Evolutionary conservation across 2,329 filamentous ascomycete genomes (phyloP).

Genomic region (Penicillium sp.): DNA sequence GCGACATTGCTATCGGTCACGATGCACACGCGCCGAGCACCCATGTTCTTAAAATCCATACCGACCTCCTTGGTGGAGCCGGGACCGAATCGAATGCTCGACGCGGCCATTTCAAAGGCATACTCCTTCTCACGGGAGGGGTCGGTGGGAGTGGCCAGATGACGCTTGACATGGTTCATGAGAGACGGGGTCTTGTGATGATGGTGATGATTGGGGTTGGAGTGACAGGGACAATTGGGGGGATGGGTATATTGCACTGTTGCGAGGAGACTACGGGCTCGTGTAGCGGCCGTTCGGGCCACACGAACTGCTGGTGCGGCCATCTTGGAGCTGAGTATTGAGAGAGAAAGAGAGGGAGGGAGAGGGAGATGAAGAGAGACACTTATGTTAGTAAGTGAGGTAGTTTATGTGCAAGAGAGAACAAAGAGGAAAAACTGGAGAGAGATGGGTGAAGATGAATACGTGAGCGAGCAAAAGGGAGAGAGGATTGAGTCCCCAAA

Average conservation of each 20-base stretch:
- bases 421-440: no score
- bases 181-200: constrained; percentile 53
- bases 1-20: constrained; percentile 82
- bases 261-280: constrained; percentile 60
- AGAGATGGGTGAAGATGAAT: no score
- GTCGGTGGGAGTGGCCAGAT: constrained; percentile 72
- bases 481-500: no score
- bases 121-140: constrained; percentile 78
- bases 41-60: constrained; percentile 94
- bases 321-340: no score
- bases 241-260: constrained; percentile 90
- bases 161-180: constrained; percentile 51
- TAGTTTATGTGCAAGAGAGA: no score
- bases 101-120: constrained; percentile 97
- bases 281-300: constrained; percentile 42
- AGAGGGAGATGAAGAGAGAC: constrained; percentile 16
- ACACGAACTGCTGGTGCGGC: constrained; percentile 38
- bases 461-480: no score
- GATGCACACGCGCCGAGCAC: constrained; percentile 78
- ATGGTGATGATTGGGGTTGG: constrained; percentile 76
- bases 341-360: constrained; percentile 3
- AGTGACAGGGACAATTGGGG: constrained; percentile 85
- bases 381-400: no score
- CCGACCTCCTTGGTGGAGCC: constrained; percentile 93
- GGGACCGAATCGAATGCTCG: constrained; percentile 86